These are phyloP conservation scores for Talinum fruticosum DNA, from an alignment of 148 eudicot species.

Conservation along the genomic window DNA sequence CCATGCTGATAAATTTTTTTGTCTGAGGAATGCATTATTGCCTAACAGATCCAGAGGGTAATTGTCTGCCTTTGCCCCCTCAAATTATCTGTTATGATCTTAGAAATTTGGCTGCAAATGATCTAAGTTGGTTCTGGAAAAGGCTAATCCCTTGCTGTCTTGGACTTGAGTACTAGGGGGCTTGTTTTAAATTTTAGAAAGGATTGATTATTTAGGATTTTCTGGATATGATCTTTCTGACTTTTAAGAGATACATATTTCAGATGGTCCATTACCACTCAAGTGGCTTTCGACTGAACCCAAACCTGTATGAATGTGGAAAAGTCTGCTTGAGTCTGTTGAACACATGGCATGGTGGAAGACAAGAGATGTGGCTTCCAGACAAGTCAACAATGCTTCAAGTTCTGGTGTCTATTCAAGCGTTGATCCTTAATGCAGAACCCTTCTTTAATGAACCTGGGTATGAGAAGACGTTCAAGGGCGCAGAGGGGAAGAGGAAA, in stretches of 20 bases:
- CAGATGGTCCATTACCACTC: constrained; percentile 77
- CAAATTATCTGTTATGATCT: background rate
- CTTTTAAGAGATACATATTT: constrained; percentile 9
- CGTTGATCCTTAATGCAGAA: constrained; percentile 60
- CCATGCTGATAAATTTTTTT: background rate
- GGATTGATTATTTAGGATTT: background rate
- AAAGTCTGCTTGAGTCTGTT: constrained; percentile 92
- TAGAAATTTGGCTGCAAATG: background rate
- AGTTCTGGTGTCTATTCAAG: constrained; percentile 91
- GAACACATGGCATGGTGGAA: constrained; percentile 74
- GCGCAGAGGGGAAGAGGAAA: constrained; percentile 40
- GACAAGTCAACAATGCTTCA: constrained; percentile 79
- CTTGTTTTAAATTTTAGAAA: background rate
- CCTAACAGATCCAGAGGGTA: background rate
- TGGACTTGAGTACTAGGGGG: background rate
- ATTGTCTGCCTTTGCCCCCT: background rate
- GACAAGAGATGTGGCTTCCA: constrained; percentile 73
- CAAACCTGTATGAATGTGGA: constrained; percentile 81
- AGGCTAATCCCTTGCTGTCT: background rate
- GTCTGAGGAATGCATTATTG: background rate
- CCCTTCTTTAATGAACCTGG: constrained; percentile 95
- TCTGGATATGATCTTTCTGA: background rate
- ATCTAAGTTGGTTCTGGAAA: background rate
- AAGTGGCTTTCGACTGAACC: constrained; percentile 80
- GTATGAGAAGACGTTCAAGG: constrained; percentile 33